phyloP scores from a whole-genome alignment of 345 rosid genomes.

The Hibiscus trionum region DNA sequence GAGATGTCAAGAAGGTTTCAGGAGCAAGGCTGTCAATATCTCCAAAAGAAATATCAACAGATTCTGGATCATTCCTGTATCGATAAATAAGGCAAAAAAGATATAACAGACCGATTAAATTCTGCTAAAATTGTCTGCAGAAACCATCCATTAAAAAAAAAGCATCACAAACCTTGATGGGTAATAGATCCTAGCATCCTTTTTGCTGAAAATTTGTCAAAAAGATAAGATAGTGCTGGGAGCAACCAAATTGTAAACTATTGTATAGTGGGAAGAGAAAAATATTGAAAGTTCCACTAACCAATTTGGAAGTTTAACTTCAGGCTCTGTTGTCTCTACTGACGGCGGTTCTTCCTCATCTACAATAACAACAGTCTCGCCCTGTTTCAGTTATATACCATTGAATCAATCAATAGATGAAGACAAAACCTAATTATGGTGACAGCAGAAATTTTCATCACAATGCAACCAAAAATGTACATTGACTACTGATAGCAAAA shows the following conservation, averaged over 20 bases:
- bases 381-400: constrained; percentile 26
- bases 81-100: constrained; percentile 14
- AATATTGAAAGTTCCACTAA: constrained; percentile 15
- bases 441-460: constrained; percentile 4
- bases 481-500: background rate
- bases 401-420: background rate
- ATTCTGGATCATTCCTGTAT: constrained; percentile 62
- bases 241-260: constrained; percentile 1
- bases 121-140: background rate
- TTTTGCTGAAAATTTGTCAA: constrained; percentile 37
- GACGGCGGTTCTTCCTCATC: constrained; percentile 62
- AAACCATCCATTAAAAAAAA: background rate
- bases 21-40: constrained; percentile 68
- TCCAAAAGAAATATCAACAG: constrained; percentile 49
- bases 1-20: constrained; percentile 54
- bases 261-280: background rate
- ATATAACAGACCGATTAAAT: background rate
- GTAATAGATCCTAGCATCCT: constrained; percentile 45
- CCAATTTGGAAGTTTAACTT: constrained; percentile 42
- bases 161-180: constrained; percentile 56
- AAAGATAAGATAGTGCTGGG: constrained; percentile 15
- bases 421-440: background rate
- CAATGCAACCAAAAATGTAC: background rate
- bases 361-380: constrained; percentile 45
- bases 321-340: constrained; percentile 24